These are phyloP conservation scores for Triglochin maritima DNA, from an alignment of 106 monocot species.

Conservation along the genomic window DNA sequence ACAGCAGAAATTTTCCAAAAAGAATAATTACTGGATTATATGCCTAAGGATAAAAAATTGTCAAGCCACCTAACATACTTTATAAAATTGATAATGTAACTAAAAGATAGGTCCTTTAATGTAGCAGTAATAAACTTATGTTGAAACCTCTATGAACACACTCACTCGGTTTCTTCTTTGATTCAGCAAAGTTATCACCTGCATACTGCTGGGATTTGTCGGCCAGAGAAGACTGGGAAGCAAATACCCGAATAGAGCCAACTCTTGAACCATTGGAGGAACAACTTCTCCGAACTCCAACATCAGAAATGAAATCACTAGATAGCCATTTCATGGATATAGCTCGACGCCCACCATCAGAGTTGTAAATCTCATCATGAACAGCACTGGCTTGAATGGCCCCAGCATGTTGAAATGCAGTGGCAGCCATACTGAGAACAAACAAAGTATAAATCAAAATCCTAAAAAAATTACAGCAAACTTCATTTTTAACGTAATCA, in stretches of 20 bases:
- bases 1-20: neutral
- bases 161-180: constrained; percentile 62
- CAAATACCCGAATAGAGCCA: constrained; percentile 26
- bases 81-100: too few relatives aligned
- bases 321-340: constrained; percentile 8
- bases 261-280: constrained; percentile 17
- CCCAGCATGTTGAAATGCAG: constrained; percentile 2
- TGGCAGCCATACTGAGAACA: neutral
- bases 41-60: too few relatives aligned
- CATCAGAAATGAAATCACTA: neutral
- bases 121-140: neutral
- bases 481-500: neutral
- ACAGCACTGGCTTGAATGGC: neutral
- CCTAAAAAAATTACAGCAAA: neutral
- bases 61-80: too few relatives aligned
- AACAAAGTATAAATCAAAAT: neutral
- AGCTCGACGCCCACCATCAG: too few relatives aligned
- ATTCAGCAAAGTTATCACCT: constrained; percentile 12
- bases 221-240: constrained; percentile 31
- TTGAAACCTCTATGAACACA: neutral
- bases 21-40: neutral
- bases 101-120: too few relatives aligned
- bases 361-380: neutral
- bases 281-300: neutral
- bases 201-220: constrained; percentile 29